Evolutionary conservation across 1,284 basidiomycete genomes (phyloP).

Genomic region (Fomitopsis betulina): DNA sequence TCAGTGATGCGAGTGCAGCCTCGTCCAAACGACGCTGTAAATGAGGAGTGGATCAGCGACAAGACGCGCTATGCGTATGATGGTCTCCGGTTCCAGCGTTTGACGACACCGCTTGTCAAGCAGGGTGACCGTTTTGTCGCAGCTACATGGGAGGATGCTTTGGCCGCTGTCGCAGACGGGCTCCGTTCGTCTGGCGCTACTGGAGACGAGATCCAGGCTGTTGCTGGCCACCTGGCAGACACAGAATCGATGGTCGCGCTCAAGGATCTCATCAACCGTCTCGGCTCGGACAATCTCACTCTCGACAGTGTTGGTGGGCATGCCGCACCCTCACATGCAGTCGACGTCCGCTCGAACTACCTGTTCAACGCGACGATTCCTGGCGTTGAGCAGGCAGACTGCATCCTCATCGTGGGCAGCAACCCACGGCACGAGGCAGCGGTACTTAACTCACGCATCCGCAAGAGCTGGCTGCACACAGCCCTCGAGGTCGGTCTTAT

Average conservation of each 20-base stretch:
- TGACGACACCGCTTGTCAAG: slow-evolving; percentile 91
- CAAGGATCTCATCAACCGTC: slow-evolving; percentile 91
- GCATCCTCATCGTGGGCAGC: slow-evolving; percentile 91
- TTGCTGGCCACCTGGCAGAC: slow-evolving; percentile 92
- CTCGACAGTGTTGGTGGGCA: slow-evolving; percentile 75
- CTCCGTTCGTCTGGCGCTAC: slow-evolving; percentile 78
- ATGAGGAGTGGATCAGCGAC: slow-evolving; percentile 99
- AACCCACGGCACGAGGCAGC: slow-evolving; percentile 98
- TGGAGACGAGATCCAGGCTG: slow-evolving; percentile 94
- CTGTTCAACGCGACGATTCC: slow-evolving; percentile 96
- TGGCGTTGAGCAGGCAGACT: slow-evolving; percentile 90
- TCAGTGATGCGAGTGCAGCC: slow-evolving; percentile 98
- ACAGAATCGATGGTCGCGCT: slow-evolving; percentile 92
- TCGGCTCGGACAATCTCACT: slow-evolving; percentile 94
- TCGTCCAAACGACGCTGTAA: slow-evolving; percentile 95
- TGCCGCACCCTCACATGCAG: slow-evolving; percentile 67
- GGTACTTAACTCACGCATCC: slow-evolving; percentile 94
- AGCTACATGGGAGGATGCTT: slow-evolving; percentile 91
- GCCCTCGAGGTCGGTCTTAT: slow-evolving; percentile 86
- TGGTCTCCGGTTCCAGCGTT: slow-evolving; percentile 91
- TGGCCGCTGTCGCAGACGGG: slow-evolving; percentile 78
- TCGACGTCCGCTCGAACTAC: slow-evolving; percentile 95
- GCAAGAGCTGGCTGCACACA: slow-evolving; percentile 90
- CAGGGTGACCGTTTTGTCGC: slow-evolving; percentile 91
- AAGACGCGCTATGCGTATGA: slow-evolving; percentile 98